A percentile compares a stretch with the other conserved stretches of the same genome.
phyloP scores from a whole-genome alignment of 1,139 yeast genomes.

The Sugiyamaella novakii region DNA sequence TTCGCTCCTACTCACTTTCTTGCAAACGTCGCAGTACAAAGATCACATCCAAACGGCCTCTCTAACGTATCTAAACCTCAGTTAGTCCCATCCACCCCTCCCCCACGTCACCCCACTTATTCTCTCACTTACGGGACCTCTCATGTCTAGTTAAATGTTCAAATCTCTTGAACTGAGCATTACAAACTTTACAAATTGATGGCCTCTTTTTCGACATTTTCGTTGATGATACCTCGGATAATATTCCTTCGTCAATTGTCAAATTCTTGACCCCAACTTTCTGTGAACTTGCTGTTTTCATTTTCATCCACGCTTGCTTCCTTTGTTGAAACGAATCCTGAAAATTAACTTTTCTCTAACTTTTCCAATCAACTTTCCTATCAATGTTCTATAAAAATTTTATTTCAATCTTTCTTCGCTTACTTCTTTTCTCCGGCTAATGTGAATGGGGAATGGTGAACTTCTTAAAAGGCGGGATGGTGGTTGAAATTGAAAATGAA shows the following conservation, averaged over 20 bases:
- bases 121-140: constrained; percentile 12
- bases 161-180: constrained; percentile 15
- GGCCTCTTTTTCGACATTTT: constrained; percentile 9
- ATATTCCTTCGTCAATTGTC: neutral
- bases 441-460: constrained; percentile 11
- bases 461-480: neutral
- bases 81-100: constrained; percentile 6
- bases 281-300: too few species aligned
- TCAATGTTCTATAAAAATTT: neutral
- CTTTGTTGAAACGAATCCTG: neutral
- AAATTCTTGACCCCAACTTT: neutral
- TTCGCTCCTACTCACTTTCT: constrained; percentile 6
- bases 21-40: constrained; percentile 15
- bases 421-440: neutral
- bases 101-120: constrained; percentile 7
- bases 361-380: neutral
- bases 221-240: neutral
- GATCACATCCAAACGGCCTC: constrained; percentile 14
- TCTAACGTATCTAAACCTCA: constrained; percentile 5
- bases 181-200: constrained; percentile 11
- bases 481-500: neutral
- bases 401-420: neutral
- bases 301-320: too few species aligned
- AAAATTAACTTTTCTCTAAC: neutral
- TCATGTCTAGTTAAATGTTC: constrained; percentile 16